Percentiles rank a stretch among this genome's conserved stretches.
phyloP scores from a whole-genome alignment of 164 flowering plant species.

The Sextonia rubra region DNA sequence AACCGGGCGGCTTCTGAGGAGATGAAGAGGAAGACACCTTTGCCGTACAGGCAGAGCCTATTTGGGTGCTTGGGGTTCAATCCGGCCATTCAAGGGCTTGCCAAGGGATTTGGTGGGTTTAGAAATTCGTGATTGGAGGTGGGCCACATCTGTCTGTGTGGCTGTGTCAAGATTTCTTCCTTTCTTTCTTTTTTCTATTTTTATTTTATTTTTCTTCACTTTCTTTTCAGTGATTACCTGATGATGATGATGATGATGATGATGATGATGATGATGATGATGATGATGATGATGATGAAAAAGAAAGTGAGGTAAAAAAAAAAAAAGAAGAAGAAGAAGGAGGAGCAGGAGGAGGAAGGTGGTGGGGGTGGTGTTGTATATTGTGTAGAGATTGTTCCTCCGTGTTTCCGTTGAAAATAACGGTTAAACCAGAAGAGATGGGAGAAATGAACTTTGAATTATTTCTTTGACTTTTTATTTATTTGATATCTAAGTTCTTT shows the following conservation, averaged over 20 bases:
- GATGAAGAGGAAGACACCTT: constrained; percentile 67
- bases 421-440: too few relatives aligned
- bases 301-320: too few relatives aligned
- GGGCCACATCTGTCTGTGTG: neutral
- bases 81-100: constrained; percentile 45
- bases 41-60: constrained; percentile 79
- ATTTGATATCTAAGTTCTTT: too few relatives aligned
- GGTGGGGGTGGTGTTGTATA: neutral
- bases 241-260: neutral
- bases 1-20: constrained; percentile 75
- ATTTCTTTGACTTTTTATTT: too few relatives aligned
- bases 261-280: neutral
- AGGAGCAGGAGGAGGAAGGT: too few relatives aligned
- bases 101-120: constrained; percentile 34
- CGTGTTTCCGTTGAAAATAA: neutral
- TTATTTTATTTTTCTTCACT: too few relatives aligned
- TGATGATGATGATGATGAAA: neutral
- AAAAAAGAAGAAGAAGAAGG: too few relatives aligned
- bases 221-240: neutral
- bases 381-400: neutral
- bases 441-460: too few relatives aligned
- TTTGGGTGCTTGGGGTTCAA: constrained; percentile 57
- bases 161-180: neutral
- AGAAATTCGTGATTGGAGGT: constrained; percentile 1
- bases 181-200: too few relatives aligned